These are phyloP conservation scores for Ascochyta viciae-villosae DNA, from an alignment of 2,329 filamentous ascomycete genomes.

Conservation along the genomic window DNA sequence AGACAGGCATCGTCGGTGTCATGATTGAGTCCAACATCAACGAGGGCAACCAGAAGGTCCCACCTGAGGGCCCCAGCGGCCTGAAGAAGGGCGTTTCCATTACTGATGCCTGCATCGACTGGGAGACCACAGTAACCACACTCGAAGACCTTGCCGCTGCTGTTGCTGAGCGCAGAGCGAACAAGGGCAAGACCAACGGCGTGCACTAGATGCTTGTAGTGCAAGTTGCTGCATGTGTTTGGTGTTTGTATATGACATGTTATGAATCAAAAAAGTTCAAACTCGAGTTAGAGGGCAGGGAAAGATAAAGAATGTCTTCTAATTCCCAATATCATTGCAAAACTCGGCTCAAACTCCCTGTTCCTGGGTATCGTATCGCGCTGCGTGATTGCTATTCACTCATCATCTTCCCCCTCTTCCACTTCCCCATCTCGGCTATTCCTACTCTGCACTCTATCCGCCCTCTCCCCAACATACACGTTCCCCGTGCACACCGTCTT, in stretches of 20 bases:
- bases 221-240: background rate
- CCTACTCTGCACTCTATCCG: constrained; percentile 22
- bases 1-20: constrained; percentile 89
- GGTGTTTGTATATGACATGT: constrained; percentile 13
- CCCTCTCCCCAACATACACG: constrained; percentile 59
- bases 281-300: background rate
- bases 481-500: constrained; percentile 49
- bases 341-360: background rate
- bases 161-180: constrained; percentile 74
- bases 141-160: constrained; percentile 87
- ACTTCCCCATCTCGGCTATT: constrained; percentile 11
- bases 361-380: constrained; percentile 10
- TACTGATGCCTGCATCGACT: constrained; percentile 94
- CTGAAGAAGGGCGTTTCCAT: constrained; percentile 92
- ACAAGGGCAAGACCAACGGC: constrained; percentile 38
- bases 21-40: constrained; percentile 99
- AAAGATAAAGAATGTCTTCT: background rate
- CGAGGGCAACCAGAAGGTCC: constrained; percentile 81
- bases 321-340: background rate
- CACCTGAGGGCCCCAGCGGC: constrained; percentile 76
- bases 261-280: background rate
- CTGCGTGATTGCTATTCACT: constrained; percentile 6
- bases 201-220: constrained; percentile 23
- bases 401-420: constrained; percentile 13
- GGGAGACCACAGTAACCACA: constrained; percentile 82